These are phyloP conservation scores for Dryas drummondii DNA, from an alignment of 306 rosid species.

Conservation along the genomic window DNA sequence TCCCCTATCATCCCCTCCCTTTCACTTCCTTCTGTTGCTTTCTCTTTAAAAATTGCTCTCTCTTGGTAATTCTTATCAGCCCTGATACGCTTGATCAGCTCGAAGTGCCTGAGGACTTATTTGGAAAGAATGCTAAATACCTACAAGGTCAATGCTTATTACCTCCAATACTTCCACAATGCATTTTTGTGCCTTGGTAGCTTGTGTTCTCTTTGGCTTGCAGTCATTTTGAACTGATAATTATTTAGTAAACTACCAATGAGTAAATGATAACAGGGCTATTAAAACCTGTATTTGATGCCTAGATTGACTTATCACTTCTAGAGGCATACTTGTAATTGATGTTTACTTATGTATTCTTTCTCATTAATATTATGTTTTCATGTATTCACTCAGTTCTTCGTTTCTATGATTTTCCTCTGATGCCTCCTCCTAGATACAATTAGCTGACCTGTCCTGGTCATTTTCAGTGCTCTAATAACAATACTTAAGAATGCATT, in stretches of 20 bases:
- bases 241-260: background rate
- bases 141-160: constrained; percentile 50
- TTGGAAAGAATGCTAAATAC: constrained; percentile 61
- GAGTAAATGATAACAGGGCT: background rate
- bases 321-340: background rate
- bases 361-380: background rate
- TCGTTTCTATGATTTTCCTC: background rate
- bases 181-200: background rate
- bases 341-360: background rate
- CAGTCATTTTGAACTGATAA: background rate
- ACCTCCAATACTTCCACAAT: background rate
- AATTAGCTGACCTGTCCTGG: background rate
- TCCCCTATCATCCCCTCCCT: background rate
- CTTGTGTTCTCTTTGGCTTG: background rate
- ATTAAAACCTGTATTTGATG: background rate
- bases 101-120: constrained; percentile 74
- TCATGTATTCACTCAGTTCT: background rate
- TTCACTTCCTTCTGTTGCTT: constrained; percentile 12
- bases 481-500: background rate
- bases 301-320: background rate
- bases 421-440: background rate
- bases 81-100: constrained; percentile 75
- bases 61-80: constrained; percentile 45
- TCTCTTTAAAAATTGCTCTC: constrained; percentile 4
- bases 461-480: background rate